Percentiles rank a stretch among this genome's conserved stretches.
phyloP scores from a whole-genome alignment of 306 rosid genomes.

The Aeschynomene evenia region DNA sequence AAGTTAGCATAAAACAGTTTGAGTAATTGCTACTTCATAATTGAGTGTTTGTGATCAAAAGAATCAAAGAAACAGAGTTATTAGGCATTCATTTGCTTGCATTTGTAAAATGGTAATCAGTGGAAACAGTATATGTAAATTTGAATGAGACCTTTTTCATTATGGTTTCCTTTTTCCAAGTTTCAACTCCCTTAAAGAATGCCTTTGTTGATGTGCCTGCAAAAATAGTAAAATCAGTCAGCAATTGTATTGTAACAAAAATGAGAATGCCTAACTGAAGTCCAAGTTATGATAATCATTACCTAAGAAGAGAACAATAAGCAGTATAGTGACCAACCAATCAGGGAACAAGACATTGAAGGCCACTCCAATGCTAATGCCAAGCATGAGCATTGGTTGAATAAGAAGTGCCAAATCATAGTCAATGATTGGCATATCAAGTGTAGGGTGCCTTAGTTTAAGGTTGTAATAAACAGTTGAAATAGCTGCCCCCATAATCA shows the following conservation, averaged over 20 bases:
- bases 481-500: conserved; percentile 88
- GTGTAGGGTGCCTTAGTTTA: conserved; percentile 71
- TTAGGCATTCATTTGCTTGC: not conserved
- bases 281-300: conserved; percentile 8
- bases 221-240: conserved; percentile 17
- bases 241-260: not conserved
- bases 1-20: conserved; percentile 27
- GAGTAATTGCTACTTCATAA: not conserved
- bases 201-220: conserved; percentile 84
- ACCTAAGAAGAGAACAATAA: conserved; percentile 78
- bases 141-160: conserved; percentile 54
- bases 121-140: not conserved
- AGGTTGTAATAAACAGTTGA: conserved; percentile 89
- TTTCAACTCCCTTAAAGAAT: conserved; percentile 76
- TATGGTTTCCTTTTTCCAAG: conserved; percentile 93
- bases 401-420: conserved; percentile 86
- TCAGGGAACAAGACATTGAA: conserved; percentile 86
- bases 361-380: conserved; percentile 88
- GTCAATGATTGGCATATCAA: conserved; percentile 74
- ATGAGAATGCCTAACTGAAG: not conserved
- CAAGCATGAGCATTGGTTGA: conserved; percentile 97
- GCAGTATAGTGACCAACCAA: conserved; percentile 93
- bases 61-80: not conserved
- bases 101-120: not conserved
- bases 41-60: not conserved